These are phyloP conservation scores for Aspergillus hancockii DNA, from an alignment of 495 filamentous ascomycete species.

Conservation along the genomic window DNA sequence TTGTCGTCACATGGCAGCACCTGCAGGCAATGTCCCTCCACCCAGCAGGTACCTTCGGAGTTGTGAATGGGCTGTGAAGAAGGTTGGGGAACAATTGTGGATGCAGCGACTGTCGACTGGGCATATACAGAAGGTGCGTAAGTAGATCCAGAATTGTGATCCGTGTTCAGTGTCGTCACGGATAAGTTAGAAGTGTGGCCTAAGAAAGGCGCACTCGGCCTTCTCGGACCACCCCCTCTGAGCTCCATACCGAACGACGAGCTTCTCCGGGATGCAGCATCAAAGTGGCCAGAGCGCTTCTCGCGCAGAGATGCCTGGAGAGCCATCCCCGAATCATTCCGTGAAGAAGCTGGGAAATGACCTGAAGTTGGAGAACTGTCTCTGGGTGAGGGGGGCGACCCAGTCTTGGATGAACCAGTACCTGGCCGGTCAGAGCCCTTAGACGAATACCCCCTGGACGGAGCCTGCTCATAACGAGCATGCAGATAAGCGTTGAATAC, in stretches of 20 bases:
- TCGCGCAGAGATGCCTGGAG: constrained; percentile 82
- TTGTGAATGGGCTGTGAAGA: constrained; percentile 81
- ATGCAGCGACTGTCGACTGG: constrained; percentile 95
- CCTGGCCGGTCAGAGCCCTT: constrained; percentile 71
- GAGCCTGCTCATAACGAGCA: constrained; percentile 62
- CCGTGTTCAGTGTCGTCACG: constrained; percentile 77
- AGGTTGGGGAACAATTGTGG: constrained; percentile 93
- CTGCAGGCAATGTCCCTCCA: constrained; percentile 90
- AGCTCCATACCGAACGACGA: constrained; percentile 86
- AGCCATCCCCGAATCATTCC: constrained; percentile 86
- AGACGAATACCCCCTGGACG: constrained; percentile 46
- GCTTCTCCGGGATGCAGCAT: constrained; percentile 78
- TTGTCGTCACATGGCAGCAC: constrained; percentile 67
- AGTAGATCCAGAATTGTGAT: constrained; percentile 70
- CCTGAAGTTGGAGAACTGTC: constrained; percentile 76
- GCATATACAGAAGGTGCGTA: constrained; percentile 97
- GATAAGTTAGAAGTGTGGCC: constrained; percentile 81
- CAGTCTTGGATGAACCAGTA: constrained; percentile 70
- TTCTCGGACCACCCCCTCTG: constrained; percentile 60
- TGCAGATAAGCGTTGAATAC: constrained; percentile 93
- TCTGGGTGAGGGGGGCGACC: constrained; percentile 77
- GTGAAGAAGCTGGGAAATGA: constrained; percentile 75
- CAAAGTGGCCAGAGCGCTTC: constrained; percentile 94
- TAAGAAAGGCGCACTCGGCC: constrained; percentile 83
- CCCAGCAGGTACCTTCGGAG: constrained; percentile 84